Base-by-base conservation (phyloP, 108 stramenopile genomes). In the Aurantiochytrium sp. region DNA sequence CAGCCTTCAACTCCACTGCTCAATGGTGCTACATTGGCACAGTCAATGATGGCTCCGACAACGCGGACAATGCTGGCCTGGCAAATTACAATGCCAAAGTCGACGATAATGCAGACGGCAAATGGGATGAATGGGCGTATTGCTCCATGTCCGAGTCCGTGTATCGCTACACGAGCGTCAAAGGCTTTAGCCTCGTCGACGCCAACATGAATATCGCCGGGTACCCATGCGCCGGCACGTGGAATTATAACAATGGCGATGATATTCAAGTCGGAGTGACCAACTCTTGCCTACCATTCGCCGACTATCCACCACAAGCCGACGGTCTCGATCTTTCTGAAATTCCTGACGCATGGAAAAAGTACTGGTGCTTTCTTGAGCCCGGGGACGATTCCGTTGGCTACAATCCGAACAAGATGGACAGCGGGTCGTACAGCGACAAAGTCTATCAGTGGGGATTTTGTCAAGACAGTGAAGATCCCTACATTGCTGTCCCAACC, bases 351-450 rank as follows among this genome's bases (percentile, higher is more conserved):
- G 25, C 25, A 1, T 14, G n/a, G 64, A 14, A 69, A n/a, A 69
- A 69, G 64, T 69, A 69, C 64, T 69, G 64, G 64, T 69, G 64
- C 64, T 69, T 16, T n/a, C 64, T 69, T n/a, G 64, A 69, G 64
- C 64, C 25, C 29, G 64, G 64, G 14, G 64, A 69, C 64, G 64
- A 42, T n/a, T 35, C 64, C 35, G 29, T 69, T n/a, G 64, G 64
- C 64, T 69, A 69, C 64, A 69, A 69, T n/a, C 64, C 64, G 14
- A 6, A 16, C 64, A 28, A 69, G 18, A 69, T 69, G 64, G n/a
- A 42, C 35, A n/a, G 35, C 64, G 64, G 18, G 19, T 28, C 25
- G 29, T 35, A 35, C 64, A 18, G 8, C 64, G 64, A 69, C 18
- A 69, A 69, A n/a, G 35, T 42, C 64, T 69, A 69, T 3, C 29